Evolutionary conservation across 495 filamentous ascomycete genomes (phyloP).

Genomic region (Neurospora sp.): DNA sequence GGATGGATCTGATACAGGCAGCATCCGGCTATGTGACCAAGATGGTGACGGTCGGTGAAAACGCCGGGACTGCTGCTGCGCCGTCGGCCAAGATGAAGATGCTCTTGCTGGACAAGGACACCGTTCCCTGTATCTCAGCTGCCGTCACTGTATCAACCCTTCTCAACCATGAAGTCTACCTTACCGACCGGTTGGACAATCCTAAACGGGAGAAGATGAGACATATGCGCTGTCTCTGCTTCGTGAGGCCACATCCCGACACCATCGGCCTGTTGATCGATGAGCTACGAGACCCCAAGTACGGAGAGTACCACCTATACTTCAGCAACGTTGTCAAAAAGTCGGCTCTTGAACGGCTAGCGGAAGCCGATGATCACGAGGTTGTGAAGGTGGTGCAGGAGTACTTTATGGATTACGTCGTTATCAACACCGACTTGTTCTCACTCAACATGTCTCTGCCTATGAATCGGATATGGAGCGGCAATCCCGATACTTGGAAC

Average conservation of each 20-base stretch:
- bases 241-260: slow-evolving; percentile 81
- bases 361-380: slow-evolving; percentile 96
- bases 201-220: slow-evolving; percentile 91
- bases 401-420: slow-evolving; percentile 89
- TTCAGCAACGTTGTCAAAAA: slow-evolving; percentile 97
- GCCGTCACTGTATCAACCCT: slow-evolving; percentile 91
- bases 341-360: slow-evolving; percentile 85
- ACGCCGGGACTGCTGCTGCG: slow-evolving; percentile 41
- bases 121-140: slow-evolving; percentile 84
- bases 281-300: slow-evolving; percentile 91
- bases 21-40: slow-evolving; percentile 93
- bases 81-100: slow-evolving; percentile 98
- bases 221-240: slow-evolving; percentile 86
- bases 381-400: slow-evolving; percentile 89
- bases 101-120: slow-evolving; percentile 86
- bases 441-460: slow-evolving; percentile 69
- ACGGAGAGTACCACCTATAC: slow-evolving; percentile 94
- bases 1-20: slow-evolving; percentile 87
- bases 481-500: slow-evolving; percentile 81
- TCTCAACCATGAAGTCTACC: slow-evolving; percentile 95
- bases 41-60: slow-evolving; percentile 86
- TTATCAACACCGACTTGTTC: slow-evolving; percentile 90
- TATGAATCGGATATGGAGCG: slow-evolving; percentile 65
- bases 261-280: slow-evolving; percentile 91
- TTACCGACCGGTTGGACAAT: slow-evolving; percentile 93